Evolutionary conservation across 2,329 filamentous ascomycete genomes (phyloP), one percentile per base, ranked within the genome.

Genomic region (Venturia effusa): DNA sequence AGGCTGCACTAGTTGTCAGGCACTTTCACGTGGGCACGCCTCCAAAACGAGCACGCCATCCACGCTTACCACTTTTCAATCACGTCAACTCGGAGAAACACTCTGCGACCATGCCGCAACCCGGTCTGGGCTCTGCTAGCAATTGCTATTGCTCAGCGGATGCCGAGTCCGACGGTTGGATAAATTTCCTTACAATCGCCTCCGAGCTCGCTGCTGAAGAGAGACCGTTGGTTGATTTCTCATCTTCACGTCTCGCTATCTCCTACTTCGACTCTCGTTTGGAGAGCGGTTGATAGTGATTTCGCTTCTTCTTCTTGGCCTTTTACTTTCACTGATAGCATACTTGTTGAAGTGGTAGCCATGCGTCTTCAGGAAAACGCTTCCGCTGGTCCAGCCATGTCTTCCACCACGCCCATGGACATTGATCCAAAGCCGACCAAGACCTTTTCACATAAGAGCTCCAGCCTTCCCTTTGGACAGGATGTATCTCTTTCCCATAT

Each of bases 391-490:
- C 61, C 61, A 24, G 41, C 41, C 30, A 57, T 45, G 59, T n/a
- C 37, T 32, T 32, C 37, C 59, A 41, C 59, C 59, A 61, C 59
- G 15, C 61, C 45, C 11, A 63, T 63, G 61, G 61, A 63, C 45
- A 41, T 63, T 15, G 61, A 63, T 22, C 30, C 51, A 19, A 63
- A 55, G 34, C 61, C 61, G 11, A 66, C 69, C 59, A 76, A 74
- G 67, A 64, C 67, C 64, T 78, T 76, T 70, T 69, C 68, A 54
- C 71, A 77, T 64, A 75, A 78, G 70, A 81, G 79, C 4, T 77
- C 78, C 19, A 78, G 76, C 62, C 74, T 83, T 34, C 80, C 81
- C 1, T 83, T 83, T 65, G 80, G 81, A 61, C 79, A 82, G 68
- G 70, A 61, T 54, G 63, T 62, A 19, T 32, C 63, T 11, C 41